Conservation (phyloP, 441 rosid genomes). For the Jatropha podagrica region DNA sequence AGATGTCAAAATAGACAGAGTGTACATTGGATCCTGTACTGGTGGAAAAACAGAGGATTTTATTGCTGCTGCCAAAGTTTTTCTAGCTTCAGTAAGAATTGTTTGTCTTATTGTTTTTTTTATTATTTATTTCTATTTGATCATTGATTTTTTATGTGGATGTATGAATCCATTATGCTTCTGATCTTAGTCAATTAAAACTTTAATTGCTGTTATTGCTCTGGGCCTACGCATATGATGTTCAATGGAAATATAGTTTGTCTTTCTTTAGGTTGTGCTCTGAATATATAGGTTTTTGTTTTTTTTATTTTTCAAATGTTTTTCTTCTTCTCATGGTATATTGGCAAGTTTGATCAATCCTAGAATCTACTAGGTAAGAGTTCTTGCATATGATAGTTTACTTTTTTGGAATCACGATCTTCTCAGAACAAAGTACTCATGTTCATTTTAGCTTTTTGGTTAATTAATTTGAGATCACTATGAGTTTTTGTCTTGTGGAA, state of each 20-base stretch:
- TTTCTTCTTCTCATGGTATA: neutral
- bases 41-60: constrained; percentile 98
- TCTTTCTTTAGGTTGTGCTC: neutral
- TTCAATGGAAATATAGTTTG: neutral
- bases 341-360: neutral
- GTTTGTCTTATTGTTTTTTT: constrained; percentile 4
- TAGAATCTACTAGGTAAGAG: neutral
- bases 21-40: constrained; percentile 96
- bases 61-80: constrained; percentile 89
- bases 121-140: neutral
- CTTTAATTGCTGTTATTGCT: neutral
- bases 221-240: neutral
- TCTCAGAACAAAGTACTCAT: neutral
- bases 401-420: neutral
- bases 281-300: neutral
- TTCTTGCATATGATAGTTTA: neutral
- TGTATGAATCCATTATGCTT: too few relatives aligned
- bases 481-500: neutral
- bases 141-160: too few relatives aligned
- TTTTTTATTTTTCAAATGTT: neutral
- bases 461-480: neutral
- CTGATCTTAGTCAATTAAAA: too few relatives aligned
- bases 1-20: constrained; percentile 97
- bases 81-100: constrained; percentile 70
- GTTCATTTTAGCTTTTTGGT: neutral